Evolutionary conservation across 306 rosid species (phyloP).

Genomic region (Citrullus amarus): DNA sequence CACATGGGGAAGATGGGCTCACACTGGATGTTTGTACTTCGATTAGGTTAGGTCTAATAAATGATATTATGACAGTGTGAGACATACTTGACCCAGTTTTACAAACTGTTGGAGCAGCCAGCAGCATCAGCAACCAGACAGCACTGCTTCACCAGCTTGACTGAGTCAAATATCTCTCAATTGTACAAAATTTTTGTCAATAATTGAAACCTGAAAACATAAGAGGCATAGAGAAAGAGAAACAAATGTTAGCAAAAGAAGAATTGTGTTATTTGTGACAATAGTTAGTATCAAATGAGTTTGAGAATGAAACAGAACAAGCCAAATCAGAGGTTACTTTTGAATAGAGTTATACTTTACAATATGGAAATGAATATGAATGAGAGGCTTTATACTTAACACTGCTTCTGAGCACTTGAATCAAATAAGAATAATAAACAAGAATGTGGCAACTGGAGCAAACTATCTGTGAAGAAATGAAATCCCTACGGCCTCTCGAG

Average conservation of each 20-base stretch:
- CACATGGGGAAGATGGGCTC: slow-evolving; percentile 9
- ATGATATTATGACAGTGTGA: neutral
- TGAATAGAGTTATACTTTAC: slow-evolving; percentile 1
- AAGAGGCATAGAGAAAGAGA: neutral
- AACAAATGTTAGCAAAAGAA: neutral
- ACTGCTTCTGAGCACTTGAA: slow-evolving; percentile 29
- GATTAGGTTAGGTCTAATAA: slow-evolving; percentile 8
- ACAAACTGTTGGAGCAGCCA: slow-evolving; percentile 3
- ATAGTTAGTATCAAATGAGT: neutral
- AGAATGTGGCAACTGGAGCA: slow-evolving; percentile 34
- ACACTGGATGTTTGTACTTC: slow-evolving; percentile 3
- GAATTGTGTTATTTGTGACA: neutral
- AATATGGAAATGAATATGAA: slow-evolving; percentile 28
- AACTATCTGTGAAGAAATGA: slow-evolving; percentile 13
- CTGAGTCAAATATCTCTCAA: slow-evolving; percentile 6
- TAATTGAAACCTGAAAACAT: slow-evolving; percentile 2
- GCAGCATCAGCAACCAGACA: neutral
- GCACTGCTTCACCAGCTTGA: neutral
- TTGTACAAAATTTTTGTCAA: neutral
- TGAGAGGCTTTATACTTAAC: slow-evolving; percentile 33
- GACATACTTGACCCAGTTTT: slow-evolving; percentile 10
- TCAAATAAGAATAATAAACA: slow-evolving; percentile 29
- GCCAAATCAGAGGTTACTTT: neutral
- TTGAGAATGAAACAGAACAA: neutral
- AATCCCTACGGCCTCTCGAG: slow-evolving; percentile 28